Evolutionary conservation across 1,284 basidiomycete genomes (phyloP).

Genomic region (Cryptococcus wingfieldii): DNA sequence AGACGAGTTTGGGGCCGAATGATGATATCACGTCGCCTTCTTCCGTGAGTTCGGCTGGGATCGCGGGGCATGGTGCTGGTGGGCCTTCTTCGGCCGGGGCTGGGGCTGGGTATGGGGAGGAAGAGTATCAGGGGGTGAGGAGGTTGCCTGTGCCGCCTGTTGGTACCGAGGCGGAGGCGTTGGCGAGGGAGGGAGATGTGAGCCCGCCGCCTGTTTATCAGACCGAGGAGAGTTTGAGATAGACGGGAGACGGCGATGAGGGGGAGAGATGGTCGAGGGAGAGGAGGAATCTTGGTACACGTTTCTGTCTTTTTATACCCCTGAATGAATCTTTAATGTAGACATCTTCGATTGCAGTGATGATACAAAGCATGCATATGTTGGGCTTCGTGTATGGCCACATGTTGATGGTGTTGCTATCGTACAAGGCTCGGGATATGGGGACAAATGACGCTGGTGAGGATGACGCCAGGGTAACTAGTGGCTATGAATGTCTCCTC

Average conservation of each 20-base stretch:
- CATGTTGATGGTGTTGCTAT: too few relatives aligned
- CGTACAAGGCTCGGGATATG: too few relatives aligned
- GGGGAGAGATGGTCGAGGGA: background rate
- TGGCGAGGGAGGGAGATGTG: slow-evolving; percentile 2
- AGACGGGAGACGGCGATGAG: background rate
- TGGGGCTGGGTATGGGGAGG: background rate
- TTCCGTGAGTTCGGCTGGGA: background rate
- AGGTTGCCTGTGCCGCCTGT: slow-evolving; percentile 17
- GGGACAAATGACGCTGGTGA: too few relatives aligned
- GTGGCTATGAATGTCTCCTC: too few relatives aligned
- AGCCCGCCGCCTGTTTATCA: slow-evolving; percentile 8
- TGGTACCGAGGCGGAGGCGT: slow-evolving; percentile 4
- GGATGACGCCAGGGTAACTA: too few relatives aligned
- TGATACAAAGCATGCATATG: too few relatives aligned
- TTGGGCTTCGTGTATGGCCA: too few relatives aligned
- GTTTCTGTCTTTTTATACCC: too few relatives aligned
- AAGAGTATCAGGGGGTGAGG: slow-evolving; percentile 3
- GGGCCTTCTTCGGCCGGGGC: background rate
- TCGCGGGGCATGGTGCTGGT: background rate
- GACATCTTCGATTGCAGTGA: too few relatives aligned
- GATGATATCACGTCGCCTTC: background rate
- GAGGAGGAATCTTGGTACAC: too few relatives aligned
- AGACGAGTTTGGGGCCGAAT: slow-evolving; percentile 12
- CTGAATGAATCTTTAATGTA: too few relatives aligned
- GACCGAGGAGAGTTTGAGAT: slow-evolving; percentile 5